Evolutionary conservation across 2,329 filamentous ascomycete species (phyloP).

Genomic region (Fusarium chuoi): DNA sequence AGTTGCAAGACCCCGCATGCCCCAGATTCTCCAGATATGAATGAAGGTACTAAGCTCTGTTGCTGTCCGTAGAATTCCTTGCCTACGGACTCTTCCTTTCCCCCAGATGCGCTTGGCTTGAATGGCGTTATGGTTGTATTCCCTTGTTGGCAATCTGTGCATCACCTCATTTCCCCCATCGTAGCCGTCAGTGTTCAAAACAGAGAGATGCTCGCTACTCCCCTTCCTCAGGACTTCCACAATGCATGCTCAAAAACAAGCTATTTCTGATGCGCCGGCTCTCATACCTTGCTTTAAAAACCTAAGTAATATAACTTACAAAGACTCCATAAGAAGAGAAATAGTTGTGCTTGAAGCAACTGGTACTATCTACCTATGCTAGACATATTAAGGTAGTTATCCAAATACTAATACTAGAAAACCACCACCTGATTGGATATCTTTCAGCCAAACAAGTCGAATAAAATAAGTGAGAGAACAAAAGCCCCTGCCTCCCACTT

Average conservation of each 20-base stretch:
- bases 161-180: not conserved
- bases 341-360: not conserved
- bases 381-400: not conserved
- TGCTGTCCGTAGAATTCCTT: not conserved
- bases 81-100: not conserved
- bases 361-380: not conserved
- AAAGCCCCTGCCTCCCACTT: not conserved
- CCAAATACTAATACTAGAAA: not conserved
- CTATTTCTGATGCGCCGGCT: too few relatives aligned
- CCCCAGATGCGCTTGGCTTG: not conserved
- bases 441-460: not conserved
- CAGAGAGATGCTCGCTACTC: not conserved
- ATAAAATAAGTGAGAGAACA: not conserved
- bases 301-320: not conserved
- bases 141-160: not conserved
- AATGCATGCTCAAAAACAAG: not conserved
- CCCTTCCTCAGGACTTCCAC: too few relatives aligned
- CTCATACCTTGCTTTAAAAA: not conserved
- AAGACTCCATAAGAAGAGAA: too few relatives aligned
- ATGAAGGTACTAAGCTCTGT: not conserved
- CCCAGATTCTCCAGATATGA: slow-evolving; percentile 24
- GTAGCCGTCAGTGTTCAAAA: not conserved
- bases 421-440: not conserved
- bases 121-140: not conserved
- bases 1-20: not conserved